Evolutionary conservation across 1,284 basidiomycete species (phyloP).

Genomic region (Ustilago vetiveriae): DNA sequence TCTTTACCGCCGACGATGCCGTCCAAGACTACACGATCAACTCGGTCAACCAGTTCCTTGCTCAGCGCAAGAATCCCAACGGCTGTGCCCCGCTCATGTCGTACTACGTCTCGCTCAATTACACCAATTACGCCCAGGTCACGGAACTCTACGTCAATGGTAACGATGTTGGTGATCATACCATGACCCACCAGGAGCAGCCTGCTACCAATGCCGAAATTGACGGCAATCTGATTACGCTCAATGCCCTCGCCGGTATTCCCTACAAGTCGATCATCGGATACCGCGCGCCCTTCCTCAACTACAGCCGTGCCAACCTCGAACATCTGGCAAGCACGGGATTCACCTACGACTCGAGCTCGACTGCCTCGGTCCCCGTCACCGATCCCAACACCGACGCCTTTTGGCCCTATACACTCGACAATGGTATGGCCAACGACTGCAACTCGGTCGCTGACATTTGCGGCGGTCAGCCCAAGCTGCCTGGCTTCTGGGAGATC

Average conservation of each 20-base stretch:
- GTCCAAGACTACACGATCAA: slow-evolving; percentile 79
- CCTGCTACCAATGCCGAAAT: slow-evolving; percentile 72
- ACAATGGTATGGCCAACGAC: slow-evolving; percentile 80
- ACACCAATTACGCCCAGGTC: slow-evolving; percentile 79
- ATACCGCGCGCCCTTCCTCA: slow-evolving; percentile 82
- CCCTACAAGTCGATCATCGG: slow-evolving; percentile 76
- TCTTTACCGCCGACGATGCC: slow-evolving; percentile 70
- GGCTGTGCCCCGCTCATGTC: slow-evolving; percentile 75
- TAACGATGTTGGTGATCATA: slow-evolving; percentile 87
- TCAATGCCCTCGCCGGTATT: slow-evolving; percentile 82
- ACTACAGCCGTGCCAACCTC: slow-evolving; percentile 75
- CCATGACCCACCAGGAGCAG: slow-evolving; percentile 81
- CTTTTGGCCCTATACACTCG: slow-evolving; percentile 69
- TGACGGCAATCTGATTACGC: slow-evolving; percentile 80
- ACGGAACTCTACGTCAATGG: slow-evolving; percentile 86
- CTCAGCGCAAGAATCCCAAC: slow-evolving; percentile 81
- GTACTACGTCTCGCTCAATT: slow-evolving; percentile 70
- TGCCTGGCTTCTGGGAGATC: slow-evolving; percentile 73
- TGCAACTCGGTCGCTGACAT: slow-evolving; percentile 73
- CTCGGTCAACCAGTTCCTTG: slow-evolving; percentile 78
- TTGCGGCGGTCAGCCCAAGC: slow-evolving; percentile 77
- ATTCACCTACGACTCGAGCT: slow-evolving; percentile 79
- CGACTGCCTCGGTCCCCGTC: slow-evolving; percentile 76
- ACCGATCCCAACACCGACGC: slow-evolving; percentile 78
- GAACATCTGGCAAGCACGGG: slow-evolving; percentile 71